Conservation (phyloP, 208 protist species). For the Acanthamoeba healyi region DNA sequence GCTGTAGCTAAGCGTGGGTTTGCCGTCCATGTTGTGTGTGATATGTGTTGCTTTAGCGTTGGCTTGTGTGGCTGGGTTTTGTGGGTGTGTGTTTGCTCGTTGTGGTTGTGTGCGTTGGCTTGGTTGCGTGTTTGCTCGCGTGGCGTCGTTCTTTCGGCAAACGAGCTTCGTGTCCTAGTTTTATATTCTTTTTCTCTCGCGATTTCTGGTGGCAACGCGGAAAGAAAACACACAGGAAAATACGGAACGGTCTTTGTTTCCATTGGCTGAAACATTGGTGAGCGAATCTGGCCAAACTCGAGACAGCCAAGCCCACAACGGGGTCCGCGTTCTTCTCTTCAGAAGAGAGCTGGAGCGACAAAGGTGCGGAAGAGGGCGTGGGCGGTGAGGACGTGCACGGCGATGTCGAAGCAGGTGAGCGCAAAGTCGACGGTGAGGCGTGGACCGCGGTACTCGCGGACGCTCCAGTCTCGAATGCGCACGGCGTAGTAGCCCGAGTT, state of each 20-base stretch:
- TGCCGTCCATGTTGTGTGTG: neutral
- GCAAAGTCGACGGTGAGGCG: slow-evolving; percentile 17
- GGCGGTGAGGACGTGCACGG: neutral
- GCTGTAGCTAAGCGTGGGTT: slow-evolving; percentile 6
- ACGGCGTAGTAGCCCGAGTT: slow-evolving; percentile 36
- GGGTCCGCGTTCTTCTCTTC: too few relatives aligned
- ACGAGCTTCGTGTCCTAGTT: too few relatives aligned
- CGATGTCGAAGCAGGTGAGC: slow-evolving; percentile 20
- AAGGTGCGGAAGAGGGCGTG: slow-evolving; percentile 6
- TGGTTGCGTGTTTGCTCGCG: neutral
- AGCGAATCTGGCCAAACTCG: too few relatives aligned
- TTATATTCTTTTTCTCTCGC: neutral
- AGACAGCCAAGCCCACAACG: too few relatives aligned
- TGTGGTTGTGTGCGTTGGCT: neutral
- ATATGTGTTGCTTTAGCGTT: too few relatives aligned
- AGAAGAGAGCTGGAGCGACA: neutral
- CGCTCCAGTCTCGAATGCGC: slow-evolving; percentile 41
- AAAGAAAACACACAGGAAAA: neutral
- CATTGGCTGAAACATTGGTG: too few relatives aligned
- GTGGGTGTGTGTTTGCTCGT: neutral
- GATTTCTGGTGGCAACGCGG: neutral
- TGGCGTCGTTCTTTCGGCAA: neutral
- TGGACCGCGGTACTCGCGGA: slow-evolving; percentile 9
- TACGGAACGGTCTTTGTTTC: neutral
- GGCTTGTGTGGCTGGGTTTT: too few relatives aligned